phyloP scores from a whole-genome alignment of 148 eudicot species.

The Selenicereus undatus region DNA sequence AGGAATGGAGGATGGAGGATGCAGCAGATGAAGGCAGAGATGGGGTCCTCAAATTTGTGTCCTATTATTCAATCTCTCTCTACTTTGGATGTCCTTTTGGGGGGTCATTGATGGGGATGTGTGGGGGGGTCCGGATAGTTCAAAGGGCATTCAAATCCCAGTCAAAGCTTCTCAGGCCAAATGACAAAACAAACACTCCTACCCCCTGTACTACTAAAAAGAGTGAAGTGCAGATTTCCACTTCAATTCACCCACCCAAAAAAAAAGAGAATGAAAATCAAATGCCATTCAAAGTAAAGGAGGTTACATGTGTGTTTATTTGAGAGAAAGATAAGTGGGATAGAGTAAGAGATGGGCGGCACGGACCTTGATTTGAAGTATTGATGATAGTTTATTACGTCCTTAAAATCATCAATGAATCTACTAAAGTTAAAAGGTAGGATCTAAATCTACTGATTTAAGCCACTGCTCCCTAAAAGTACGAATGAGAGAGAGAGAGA shows the following conservation, averaged over 20 bases:
- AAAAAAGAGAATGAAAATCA: background rate
- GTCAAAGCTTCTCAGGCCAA: background rate
- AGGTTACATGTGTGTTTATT: background rate
- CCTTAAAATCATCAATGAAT: conserved; percentile 46
- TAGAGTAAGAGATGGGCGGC: background rate
- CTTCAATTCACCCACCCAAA: background rate
- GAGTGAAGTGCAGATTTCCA: background rate
- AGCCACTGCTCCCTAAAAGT: conserved; percentile 39
- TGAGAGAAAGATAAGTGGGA: background rate
- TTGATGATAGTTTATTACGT: conserved; percentile 7
- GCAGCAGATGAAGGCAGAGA: background rate
- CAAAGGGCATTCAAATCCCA: conserved; percentile 13
- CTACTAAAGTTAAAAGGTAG: conserved; percentile 46
- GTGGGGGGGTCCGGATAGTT: conserved; percentile 4
- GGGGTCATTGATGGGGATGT: conserved; percentile 4
- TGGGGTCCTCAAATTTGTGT: background rate
- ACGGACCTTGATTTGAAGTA: background rate
- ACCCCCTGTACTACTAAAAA: background rate
- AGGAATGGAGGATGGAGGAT: background rate
- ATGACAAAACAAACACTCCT: background rate
- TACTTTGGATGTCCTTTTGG: conserved; percentile 8
- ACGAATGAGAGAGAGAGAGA: conserved; percentile 13
- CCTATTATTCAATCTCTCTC: background rate
- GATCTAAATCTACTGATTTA: conserved; percentile 57
- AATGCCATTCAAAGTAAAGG: conserved; percentile 3